Evolutionary conservation across 176 grass and related monocot genomes (phyloP).

Genomic region (Chrysopogon serrulatus): DNA sequence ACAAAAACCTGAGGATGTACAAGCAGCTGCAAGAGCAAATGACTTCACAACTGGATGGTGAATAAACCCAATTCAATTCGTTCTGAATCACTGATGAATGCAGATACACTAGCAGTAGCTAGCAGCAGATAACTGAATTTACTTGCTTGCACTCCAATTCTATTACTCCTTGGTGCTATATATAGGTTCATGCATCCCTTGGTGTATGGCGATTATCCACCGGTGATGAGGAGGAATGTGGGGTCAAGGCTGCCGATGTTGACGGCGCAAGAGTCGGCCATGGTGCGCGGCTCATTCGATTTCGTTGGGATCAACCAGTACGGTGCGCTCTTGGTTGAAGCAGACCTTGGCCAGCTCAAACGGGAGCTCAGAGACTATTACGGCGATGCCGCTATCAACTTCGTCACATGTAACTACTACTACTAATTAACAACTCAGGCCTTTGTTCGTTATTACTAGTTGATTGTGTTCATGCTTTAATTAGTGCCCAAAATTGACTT

Average conservation of each 20-base stretch:
- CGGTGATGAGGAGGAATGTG: constrained; percentile 49
- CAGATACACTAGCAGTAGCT: not conserved
- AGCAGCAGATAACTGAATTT: too few relatives aligned
- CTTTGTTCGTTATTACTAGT: too few relatives aligned
- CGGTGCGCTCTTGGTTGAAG: not conserved
- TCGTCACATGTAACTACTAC: not conserved
- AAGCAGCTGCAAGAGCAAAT: constrained; percentile 51
- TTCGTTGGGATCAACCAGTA: constrained; percentile 88
- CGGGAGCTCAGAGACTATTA: not conserved
- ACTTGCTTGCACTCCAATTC: too few relatives aligned
- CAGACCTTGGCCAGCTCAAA: not conserved
- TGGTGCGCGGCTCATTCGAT: constrained; percentile 48
- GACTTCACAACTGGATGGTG: constrained; percentile 82
- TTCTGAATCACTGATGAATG: too few relatives aligned
- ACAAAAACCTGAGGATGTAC: constrained; percentile 24
- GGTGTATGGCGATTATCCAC: constrained; percentile 65
- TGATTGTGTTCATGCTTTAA: too few relatives aligned
- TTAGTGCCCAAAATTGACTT: too few relatives aligned
- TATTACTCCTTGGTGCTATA: too few relatives aligned
- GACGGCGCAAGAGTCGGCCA: constrained; percentile 28
- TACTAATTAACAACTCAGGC: not conserved
- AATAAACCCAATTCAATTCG: too few relatives aligned
- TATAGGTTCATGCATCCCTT: constrained; percentile 75
- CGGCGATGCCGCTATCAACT: not conserved
- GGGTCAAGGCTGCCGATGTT: constrained; percentile 44